Evolutionary conservation across 352 stramenopile genomes (phyloP).

Genomic region (Globisporangium cederbergense): DNA sequence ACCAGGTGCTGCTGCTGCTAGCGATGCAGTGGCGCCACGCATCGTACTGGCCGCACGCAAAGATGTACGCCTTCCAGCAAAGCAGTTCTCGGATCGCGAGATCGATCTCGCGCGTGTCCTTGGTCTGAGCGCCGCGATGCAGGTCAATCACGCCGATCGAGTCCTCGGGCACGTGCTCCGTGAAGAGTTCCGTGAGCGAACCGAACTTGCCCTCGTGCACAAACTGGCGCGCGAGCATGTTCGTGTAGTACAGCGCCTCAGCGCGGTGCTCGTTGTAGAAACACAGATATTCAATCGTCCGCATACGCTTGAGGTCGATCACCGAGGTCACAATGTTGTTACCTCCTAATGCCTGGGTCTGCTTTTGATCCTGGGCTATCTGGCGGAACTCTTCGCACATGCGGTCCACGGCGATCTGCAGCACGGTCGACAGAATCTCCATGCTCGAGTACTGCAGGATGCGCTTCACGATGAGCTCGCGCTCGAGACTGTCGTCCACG

Average conservation of each 20-base stretch:
- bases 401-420: conserved; percentile 51
- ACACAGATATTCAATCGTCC: conserved; percentile 65
- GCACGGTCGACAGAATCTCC: conserved; percentile 58
- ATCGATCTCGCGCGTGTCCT: conserved; percentile 48
- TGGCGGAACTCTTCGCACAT: conserved; percentile 35
- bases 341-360: conserved; percentile 11
- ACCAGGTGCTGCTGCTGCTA: conserved; percentile 19
- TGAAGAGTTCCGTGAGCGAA: conserved; percentile 54
- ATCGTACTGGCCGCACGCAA: conserved; percentile 62
- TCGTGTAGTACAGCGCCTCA: conserved; percentile 54
- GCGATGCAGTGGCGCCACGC: conserved; percentile 60
- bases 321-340: conserved; percentile 27
- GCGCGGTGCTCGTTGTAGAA: conserved; percentile 69
- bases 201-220: conserved; percentile 66
- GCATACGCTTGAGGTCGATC: conserved; percentile 62
- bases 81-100: conserved; percentile 54
- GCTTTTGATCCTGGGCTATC: conserved; percentile 24
- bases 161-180: conserved; percentile 60
- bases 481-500: conserved; percentile 60
- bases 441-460: conserved; percentile 66
- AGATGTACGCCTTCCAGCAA: conserved; percentile 72
- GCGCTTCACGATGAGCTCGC: conserved; percentile 61
- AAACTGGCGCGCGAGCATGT: conserved; percentile 67
- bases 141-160: conserved; percentile 63
- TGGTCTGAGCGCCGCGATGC: conserved; percentile 40